A percentile compares a stretch with the other conserved stretches of the same genome.
phyloP scores from a whole-genome alignment of 2,329 filamentous ascomycete species.

The Thermomyces lanuginosus region DNA sequence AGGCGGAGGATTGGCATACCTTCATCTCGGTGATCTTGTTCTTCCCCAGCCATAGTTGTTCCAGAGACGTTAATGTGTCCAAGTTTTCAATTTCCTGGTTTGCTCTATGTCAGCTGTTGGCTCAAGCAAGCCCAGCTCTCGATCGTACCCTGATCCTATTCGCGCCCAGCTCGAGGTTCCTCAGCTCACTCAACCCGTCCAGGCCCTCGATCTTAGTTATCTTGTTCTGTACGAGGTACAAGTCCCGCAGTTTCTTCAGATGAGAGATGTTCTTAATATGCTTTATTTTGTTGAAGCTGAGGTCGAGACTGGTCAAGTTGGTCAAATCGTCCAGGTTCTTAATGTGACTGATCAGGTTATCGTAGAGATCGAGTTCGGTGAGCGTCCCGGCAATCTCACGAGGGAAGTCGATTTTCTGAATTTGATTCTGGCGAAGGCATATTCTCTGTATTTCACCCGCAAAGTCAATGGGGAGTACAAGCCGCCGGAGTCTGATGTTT shows the following conservation, averaged over 20 bases:
- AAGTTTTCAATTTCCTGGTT: slow-evolving; percentile 62
- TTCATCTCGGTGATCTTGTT: slow-evolving; percentile 84
- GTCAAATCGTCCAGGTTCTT: slow-evolving; percentile 64
- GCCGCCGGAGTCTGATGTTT: neutral
- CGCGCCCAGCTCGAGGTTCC: slow-evolving; percentile 76
- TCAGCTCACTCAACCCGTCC: slow-evolving; percentile 55
- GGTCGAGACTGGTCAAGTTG: slow-evolving; percentile 62
- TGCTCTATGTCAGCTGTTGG: slow-evolving; percentile 3
- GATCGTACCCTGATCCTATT: slow-evolving; percentile 57
- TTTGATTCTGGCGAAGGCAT: slow-evolving; percentile 84
- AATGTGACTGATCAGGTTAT: slow-evolving; percentile 83
- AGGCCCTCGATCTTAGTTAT: slow-evolving; percentile 76
- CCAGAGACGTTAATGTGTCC: slow-evolving; percentile 57
- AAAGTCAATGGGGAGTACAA: neutral
- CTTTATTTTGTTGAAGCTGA: slow-evolving; percentile 99
- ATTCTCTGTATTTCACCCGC: slow-evolving; percentile 37
- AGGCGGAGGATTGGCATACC: slow-evolving; percentile 18
- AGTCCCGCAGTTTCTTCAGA: slow-evolving; percentile 58
- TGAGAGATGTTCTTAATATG: slow-evolving; percentile 83
- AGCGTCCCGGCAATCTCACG: slow-evolving; percentile 48
- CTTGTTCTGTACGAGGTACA: slow-evolving; percentile 92
- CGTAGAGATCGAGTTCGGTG: slow-evolving; percentile 82
- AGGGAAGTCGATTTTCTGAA: slow-evolving; percentile 64
- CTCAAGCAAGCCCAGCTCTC: slow-evolving; percentile 2
- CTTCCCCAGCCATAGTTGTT: slow-evolving; percentile 87